phyloP scores from a whole-genome alignment of 345 rosid species.

The Alliaria petiolata region DNA sequence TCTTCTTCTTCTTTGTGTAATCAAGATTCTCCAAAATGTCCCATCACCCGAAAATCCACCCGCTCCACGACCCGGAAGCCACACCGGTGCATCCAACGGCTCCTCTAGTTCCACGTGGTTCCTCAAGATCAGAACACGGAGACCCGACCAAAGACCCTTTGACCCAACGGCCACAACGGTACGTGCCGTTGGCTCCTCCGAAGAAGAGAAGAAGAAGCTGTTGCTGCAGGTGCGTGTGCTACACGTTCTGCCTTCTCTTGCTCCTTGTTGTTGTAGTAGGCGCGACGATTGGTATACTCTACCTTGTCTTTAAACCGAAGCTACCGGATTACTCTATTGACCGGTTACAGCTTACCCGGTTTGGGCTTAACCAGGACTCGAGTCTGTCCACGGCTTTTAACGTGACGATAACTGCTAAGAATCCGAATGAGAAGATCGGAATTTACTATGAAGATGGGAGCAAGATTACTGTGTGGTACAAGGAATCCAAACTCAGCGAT shows the following conservation, averaged over 20 bases:
- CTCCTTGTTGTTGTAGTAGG: conserved; percentile 47
- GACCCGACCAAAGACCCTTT: conserved; percentile 34
- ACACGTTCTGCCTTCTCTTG: conserved; percentile 51
- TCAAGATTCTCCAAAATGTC: conserved; percentile 37
- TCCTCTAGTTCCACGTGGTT: conserved; percentile 52
- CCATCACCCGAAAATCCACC: conserved; percentile 63
- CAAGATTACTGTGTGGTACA: conserved; percentile 54
- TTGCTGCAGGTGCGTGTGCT: conserved; percentile 64
- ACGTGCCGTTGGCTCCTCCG: conserved; percentile 41
- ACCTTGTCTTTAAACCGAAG: conserved; percentile 70
- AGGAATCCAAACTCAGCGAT: conserved; percentile 44
- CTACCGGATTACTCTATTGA: conserved; percentile 65
- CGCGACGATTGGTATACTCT: conserved; percentile 48
- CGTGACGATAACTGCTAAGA: conserved; percentile 58
- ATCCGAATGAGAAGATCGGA: conserved; percentile 79
- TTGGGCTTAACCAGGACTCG: conserved; percentile 36
- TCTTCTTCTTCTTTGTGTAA: conserved; percentile 4
- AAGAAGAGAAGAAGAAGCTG: conserved; percentile 48
- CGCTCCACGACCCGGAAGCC: conserved; percentile 53
- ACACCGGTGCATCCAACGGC: conserved; percentile 36
- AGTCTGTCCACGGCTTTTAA: conserved; percentile 57
- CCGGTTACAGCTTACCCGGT: conserved; percentile 47
- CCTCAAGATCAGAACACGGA: conserved; percentile 41
- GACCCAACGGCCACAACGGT: conserved; percentile 26
- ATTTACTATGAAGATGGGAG: conserved; percentile 88